phyloP scores from a whole-genome alignment of 2,329 filamentous ascomycete species.

The Alternaria triticimaculans region DNA sequence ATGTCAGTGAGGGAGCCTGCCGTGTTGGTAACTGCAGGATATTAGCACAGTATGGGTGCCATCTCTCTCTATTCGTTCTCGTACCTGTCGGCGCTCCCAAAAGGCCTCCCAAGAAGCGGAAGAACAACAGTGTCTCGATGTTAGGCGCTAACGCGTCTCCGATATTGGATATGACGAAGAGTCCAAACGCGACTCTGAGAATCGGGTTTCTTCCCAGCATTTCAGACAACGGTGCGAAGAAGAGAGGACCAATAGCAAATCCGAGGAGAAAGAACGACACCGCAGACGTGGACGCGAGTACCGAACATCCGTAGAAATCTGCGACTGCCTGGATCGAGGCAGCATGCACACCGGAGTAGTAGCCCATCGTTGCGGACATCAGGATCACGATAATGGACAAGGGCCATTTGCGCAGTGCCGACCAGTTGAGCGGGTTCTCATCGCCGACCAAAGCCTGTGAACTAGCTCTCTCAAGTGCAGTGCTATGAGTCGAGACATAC shows the following conservation, averaged over 20 bases:
- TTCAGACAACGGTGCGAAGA: constrained; percentile 64
- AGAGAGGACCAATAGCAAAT: constrained; percentile 50
- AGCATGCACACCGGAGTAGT: not conserved
- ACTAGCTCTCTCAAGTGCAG: not conserved
- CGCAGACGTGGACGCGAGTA: not conserved
- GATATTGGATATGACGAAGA: not conserved
- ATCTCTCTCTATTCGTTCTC: not conserved
- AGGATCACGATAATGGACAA: not conserved
- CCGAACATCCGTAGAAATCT: not conserved
- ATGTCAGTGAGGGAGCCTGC: not conserved
- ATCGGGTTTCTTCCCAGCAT: not conserved
- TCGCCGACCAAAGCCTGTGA: not conserved
- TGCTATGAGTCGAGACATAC: not conserved
- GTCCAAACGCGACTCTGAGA: not conserved
- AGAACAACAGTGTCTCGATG: not conserved
- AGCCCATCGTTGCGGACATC: not conserved
- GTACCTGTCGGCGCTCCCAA: not conserved
- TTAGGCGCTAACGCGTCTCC: not conserved
- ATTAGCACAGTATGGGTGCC: not conserved
- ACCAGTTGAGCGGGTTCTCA: not conserved
- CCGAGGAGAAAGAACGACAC: constrained; percentile 51
- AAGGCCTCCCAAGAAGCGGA: not conserved
- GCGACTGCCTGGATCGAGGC: not conserved
- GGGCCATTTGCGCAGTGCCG: not conserved
- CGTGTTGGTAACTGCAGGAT: constrained; percentile 38